A percentile compares a stretch with the other conserved stretches of the same genome.
Evolutionary conservation across 2,329 filamentous ascomycete species (phyloP).

Genomic region (Neurospora sp.): DNA sequence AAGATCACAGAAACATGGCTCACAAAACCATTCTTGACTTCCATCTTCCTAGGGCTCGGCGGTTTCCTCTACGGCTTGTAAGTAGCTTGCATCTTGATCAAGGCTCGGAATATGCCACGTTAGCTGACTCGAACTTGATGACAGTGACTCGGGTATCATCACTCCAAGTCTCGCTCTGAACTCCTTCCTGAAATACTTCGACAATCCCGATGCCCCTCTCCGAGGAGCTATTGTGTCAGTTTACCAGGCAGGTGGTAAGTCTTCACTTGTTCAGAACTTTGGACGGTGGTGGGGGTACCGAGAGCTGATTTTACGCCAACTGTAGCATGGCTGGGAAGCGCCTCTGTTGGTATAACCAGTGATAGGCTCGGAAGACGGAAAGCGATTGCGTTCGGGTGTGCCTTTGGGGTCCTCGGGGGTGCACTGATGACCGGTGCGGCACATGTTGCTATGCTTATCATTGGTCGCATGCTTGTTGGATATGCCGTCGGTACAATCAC

Average conservation of each 20-base stretch:
- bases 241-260: slow-evolving; percentile 28
- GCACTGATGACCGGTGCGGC: slow-evolving; percentile 31
- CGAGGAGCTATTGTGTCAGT: slow-evolving; percentile 30
- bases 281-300: background rate
- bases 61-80: slow-evolving; percentile 31
- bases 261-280: background rate
- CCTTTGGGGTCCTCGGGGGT: slow-evolving; percentile 28
- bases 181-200: slow-evolving; percentile 27
- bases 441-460: slow-evolving; percentile 30
- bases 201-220: slow-evolving; percentile 24
- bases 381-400: slow-evolving; percentile 30
- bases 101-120: background rate
- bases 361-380: slow-evolving; percentile 27
- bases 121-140: background rate
- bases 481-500: slow-evolving; percentile 32
- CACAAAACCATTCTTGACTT: slow-evolving; percentile 29
- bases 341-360: slow-evolving; percentile 28
- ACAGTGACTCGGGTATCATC: slow-evolving; percentile 31
- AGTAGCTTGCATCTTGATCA: slow-evolving; percentile 3
- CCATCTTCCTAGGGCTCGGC: slow-evolving; percentile 29
- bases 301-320: background rate
- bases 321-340: slow-evolving; percentile 29
- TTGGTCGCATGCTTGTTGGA: slow-evolving; percentile 28
- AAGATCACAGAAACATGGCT: slow-evolving; percentile 16
- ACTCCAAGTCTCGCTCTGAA: slow-evolving; percentile 28